Evolutionary conservation across 306 rosid genomes (phyloP).

Genomic region (Clitoria ternatea): DNA sequence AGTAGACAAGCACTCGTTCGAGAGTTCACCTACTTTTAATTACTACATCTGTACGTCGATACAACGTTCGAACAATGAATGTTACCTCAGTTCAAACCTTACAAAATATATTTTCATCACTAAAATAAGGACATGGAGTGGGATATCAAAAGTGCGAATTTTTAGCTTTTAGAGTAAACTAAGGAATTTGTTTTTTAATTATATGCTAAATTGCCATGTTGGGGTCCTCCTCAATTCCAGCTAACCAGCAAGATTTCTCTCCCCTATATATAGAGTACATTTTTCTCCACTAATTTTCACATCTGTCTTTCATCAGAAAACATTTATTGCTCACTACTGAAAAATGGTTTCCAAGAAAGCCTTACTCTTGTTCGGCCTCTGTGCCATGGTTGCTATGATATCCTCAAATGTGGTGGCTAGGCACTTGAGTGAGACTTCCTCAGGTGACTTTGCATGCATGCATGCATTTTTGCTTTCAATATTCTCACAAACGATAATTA

Average conservation of each 20-base stretch:
- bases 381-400: conserved; percentile 21
- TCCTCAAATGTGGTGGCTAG: conserved; percentile 9
- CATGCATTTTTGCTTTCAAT: background rate
- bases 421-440: background rate
- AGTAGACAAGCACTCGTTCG: background rate
- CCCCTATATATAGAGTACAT: conserved; percentile 1
- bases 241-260: no score
- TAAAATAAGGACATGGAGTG: background rate
- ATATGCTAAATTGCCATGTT: background rate
- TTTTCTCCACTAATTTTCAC: background rate
- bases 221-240: background rate
- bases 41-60: background rate
- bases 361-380: conserved; percentile 22
- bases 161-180: background rate
- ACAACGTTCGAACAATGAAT: background rate
- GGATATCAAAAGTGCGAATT: background rate
- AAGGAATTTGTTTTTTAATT: background rate
- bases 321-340: background rate
- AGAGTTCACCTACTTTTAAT: background rate
- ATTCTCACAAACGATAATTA: background rate
- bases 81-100: no score
- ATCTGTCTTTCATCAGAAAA: background rate
- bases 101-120: no score
- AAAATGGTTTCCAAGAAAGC: conserved; percentile 35
- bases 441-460: background rate